Evolutionary conservation across 2,329 filamentous ascomycete genomes (phyloP), one percentile per base, ranked within the genome.

Genomic region (Calonectria fujianensis): DNA sequence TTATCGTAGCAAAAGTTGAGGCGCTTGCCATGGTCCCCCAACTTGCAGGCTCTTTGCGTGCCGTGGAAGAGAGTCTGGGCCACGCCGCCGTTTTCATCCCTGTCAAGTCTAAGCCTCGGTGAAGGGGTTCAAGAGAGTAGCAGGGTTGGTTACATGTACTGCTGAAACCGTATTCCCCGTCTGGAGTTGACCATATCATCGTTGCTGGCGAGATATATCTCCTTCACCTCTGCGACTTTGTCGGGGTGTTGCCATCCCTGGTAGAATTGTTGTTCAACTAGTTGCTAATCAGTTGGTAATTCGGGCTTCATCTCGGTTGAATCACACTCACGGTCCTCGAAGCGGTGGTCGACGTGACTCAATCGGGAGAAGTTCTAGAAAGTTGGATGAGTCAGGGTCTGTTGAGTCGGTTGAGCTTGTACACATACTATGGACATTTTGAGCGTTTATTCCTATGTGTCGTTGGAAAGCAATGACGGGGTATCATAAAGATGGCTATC

Each of bases 1-100:
- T 13, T 16, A 11, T 63, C n/a, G 5, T 63, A 24, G 16, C 72
- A 74, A 3, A 24, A 35, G 18, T 48, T 50, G n/a, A 74, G 31
- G 16, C 32, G 16, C 2, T 51, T 20, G 5, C 54, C 63, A 0
- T 14, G 11, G 5, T 68, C 69, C 0, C 69, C 69, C 0, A 50
- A 14, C 16, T 39, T 45, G 2, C 72, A 74, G 4, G 61, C 66
- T 2, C 72, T 41, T 11, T 57, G 68, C 1, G 72, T 61, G 10
- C 72, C 72, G 16, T 74, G 72, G 18, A 65, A 74, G 2, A 29
- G 68, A 8, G 16, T 29, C 27, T 18, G 18, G 2, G 9, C 41
- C 18, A 3, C 27, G 1, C 59, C 59, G 0, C 50, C 61, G 27
- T 48, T 65, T 13, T 45, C 39, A 9, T 32, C 41, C 27, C 61